These are phyloP conservation scores for Cicer yamashitae DNA, from an alignment of 306 rosid genomes.

Conservation along the genomic window DNA sequence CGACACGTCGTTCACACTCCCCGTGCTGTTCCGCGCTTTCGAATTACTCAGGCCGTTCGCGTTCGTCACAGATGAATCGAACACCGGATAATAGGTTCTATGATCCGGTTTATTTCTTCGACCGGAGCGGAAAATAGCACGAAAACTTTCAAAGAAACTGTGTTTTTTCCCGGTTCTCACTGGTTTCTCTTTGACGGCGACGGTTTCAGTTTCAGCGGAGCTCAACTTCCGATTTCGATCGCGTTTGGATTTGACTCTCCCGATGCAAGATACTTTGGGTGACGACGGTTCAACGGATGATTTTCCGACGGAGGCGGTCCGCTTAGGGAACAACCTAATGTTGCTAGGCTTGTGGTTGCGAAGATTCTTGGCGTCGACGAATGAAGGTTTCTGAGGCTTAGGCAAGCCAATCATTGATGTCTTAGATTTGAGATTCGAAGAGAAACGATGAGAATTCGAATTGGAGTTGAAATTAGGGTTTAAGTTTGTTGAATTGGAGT, in stretches of 20 bases:
- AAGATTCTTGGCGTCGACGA: conserved; percentile 68
- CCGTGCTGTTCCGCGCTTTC: conserved; percentile 45
- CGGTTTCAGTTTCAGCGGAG: conserved; percentile 19
- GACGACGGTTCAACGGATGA: conserved; percentile 82
- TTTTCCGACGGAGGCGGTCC: conserved; percentile 65
- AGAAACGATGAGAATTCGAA: conserved; percentile 75
- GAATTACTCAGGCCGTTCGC: conserved; percentile 3
- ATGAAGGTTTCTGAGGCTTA: conserved; percentile 79
- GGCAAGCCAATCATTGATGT: conserved; percentile 86
- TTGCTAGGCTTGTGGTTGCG: conserved; percentile 58
- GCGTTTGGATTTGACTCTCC: conserved; percentile 83
- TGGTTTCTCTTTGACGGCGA: conserved; percentile 42
- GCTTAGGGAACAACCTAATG: conserved; percentile 67
- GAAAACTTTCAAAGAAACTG: conserved; percentile 65
- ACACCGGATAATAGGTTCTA: conserved; percentile 16
- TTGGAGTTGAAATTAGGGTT: conserved; percentile 53
- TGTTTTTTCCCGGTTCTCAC: conserved; percentile 42
- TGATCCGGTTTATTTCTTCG: conserved; percentile 43
- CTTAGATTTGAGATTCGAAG: conserved; percentile 68
- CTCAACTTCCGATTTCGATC: conserved; percentile 67
- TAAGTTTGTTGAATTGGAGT: conserved; percentile 50
- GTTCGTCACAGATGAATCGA: conserved; percentile 37
- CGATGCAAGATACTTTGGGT: conserved; percentile 95
- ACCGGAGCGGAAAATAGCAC: conserved; percentile 62
- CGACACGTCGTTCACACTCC: conserved; percentile 50